phyloP scores from a whole-genome alignment of 176 grass and related monocot species.

The Eleusine indica region DNA sequence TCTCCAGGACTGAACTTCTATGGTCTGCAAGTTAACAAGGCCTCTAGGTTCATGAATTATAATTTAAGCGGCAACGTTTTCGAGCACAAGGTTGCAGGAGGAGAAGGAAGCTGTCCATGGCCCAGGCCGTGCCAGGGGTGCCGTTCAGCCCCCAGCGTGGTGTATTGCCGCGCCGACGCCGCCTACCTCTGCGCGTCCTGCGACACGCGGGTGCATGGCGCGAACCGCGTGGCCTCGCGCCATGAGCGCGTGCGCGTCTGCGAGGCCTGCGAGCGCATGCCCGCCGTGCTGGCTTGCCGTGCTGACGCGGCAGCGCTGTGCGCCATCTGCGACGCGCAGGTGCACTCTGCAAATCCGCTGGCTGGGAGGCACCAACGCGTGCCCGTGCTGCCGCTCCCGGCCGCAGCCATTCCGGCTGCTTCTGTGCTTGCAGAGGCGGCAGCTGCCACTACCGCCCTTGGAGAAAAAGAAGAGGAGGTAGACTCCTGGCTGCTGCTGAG shows the following conservation, averaged over 20 bases:
- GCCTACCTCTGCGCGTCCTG: conserved; percentile 73
- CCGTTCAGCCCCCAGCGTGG: conserved; percentile 44
- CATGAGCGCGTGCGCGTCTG: conserved; percentile 74
- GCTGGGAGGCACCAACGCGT: conserved; percentile 56
- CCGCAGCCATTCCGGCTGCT: conserved; percentile 36
- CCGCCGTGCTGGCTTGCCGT: conserved; percentile 49
- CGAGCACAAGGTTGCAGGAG: conserved; percentile 29
- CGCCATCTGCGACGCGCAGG: conserved; percentile 55
- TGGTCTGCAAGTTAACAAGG: conserved; percentile 19
- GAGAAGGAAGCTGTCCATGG: conserved; percentile 42
- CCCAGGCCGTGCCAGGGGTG: conserved; percentile 54
- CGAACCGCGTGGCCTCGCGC: conserved; percentile 69
- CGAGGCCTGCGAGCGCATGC: conserved; percentile 55
- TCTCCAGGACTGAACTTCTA: background rate
- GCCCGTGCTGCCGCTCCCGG: conserved; percentile 51
- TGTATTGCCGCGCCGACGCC: conserved; percentile 75
- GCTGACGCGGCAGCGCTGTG: conserved; percentile 55
- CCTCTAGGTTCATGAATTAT: conserved; percentile 47
- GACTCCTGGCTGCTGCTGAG: conserved; percentile 48
- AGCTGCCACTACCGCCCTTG: background rate
- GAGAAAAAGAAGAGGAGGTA: conserved; percentile 42
- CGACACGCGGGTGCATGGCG: conserved; percentile 58
- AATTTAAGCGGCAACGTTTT: conserved; percentile 21
- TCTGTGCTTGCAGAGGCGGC: background rate
- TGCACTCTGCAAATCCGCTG: conserved; percentile 76